phyloP scores from a whole-genome alignment of 2,329 filamentous ascomycete species.

The Aureobasidium musti region DNA sequence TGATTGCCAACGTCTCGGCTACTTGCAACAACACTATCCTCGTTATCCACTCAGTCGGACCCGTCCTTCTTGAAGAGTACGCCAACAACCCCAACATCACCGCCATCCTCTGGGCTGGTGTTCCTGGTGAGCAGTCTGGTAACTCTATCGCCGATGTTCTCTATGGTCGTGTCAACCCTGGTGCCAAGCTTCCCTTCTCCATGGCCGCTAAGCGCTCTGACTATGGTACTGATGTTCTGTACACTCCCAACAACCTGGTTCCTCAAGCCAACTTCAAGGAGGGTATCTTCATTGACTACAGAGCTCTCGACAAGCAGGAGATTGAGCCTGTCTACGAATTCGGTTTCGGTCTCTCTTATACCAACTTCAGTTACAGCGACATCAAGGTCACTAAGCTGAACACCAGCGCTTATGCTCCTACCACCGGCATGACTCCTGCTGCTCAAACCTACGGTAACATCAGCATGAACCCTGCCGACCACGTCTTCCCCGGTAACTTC shows the following conservation, averaged over 20 bases:
- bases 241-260: slow-evolving; percentile 66
- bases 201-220: slow-evolving; percentile 66
- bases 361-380: slow-evolving; percentile 69
- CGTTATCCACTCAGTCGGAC: slow-evolving; percentile 79
- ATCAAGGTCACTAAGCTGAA: slow-evolving; percentile 54
- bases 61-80: slow-evolving; percentile 73
- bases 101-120: slow-evolving; percentile 75
- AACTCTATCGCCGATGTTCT: slow-evolving; percentile 74
- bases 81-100: slow-evolving; percentile 73
- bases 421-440: slow-evolving; percentile 59
- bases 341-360: slow-evolving; percentile 75
- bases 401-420: slow-evolving; percentile 58
- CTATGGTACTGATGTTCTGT: slow-evolving; percentile 66
- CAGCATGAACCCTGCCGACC: slow-evolving; percentile 51
- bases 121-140: slow-evolving; percentile 78
- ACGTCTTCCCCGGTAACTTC: slow-evolving; percentile 66
- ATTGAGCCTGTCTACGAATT: slow-evolving; percentile 73
- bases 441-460: slow-evolving; percentile 62
- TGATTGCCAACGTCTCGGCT: slow-evolving; percentile 76
- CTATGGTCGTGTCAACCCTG: slow-evolving; percentile 73
- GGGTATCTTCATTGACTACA: slow-evolving; percentile 76
- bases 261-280: slow-evolving; percentile 72
- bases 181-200: slow-evolving; percentile 74
- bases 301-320: slow-evolving; percentile 66
- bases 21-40: slow-evolving; percentile 83